Percentiles rank a stretch among this genome's conserved stretches.
These are phyloP conservation scores for Colletotrichum sidae DNA, from an alignment of 2,329 filamentous ascomycete genomes.

Conservation along the genomic window DNA sequence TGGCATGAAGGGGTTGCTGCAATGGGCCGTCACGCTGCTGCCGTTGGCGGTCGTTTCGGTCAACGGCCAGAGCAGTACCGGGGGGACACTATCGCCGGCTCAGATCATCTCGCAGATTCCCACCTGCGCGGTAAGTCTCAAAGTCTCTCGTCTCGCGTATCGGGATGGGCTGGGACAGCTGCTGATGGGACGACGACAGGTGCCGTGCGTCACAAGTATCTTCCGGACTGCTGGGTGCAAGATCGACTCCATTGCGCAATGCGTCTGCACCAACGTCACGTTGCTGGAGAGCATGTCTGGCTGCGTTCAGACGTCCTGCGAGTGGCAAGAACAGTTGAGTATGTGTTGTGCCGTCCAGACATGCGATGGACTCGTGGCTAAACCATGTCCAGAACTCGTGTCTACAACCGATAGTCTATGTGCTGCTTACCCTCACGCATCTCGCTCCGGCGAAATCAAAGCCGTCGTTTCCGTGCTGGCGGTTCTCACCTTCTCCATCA, in stretches of 20 bases:
- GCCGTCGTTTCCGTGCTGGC: constrained; percentile 12
- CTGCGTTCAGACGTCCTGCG: constrained; percentile 22
- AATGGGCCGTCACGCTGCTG: constrained; percentile 20
- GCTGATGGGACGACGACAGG: not conserved
- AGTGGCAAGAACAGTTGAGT: constrained; percentile 27
- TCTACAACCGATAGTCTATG: constrained; percentile 21
- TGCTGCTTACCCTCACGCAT: constrained; percentile 9
- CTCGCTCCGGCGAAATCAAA: constrained; percentile 22
- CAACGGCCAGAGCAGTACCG: not conserved
- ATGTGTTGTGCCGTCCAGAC: not conserved
- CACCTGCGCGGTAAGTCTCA: constrained; percentile 16
- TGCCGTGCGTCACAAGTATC: constrained; percentile 5
- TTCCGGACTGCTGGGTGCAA: constrained; percentile 10
- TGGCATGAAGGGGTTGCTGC: constrained; percentile 19
- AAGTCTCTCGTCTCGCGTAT: no score
- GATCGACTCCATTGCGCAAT: constrained; percentile 16
- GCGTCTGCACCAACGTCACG: constrained; percentile 29
- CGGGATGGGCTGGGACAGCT: no score
- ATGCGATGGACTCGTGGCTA: not conserved
- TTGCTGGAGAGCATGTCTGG: constrained; percentile 17
- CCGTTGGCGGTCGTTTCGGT: constrained; percentile 18
- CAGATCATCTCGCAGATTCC: constrained; percentile 20
- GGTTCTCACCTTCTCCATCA: constrained; percentile 18
- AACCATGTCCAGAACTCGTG: constrained; percentile 4
- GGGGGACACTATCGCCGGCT: constrained; percentile 3